These are phyloP conservation scores for Cordyceps farinosa DNA, from an alignment of 2,329 filamentous ascomycete species.

Conservation along the genomic window DNA sequence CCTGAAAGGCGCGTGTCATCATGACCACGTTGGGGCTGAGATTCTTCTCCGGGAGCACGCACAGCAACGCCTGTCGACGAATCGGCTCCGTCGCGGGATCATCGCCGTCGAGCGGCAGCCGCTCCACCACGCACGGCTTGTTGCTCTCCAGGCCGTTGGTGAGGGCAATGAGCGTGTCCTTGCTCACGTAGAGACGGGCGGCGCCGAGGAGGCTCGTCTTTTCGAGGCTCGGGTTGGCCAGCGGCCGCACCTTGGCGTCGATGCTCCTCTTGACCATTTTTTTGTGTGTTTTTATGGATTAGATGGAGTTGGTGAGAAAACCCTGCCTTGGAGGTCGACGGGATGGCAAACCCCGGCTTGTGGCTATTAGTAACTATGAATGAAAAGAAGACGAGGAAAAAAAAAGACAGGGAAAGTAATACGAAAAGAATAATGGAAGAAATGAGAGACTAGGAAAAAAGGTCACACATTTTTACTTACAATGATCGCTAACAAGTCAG, in stretches of 20 bases:
- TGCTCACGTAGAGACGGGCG: constrained; percentile 46
- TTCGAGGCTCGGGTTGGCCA: constrained; percentile 40
- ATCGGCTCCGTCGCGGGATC: constrained; percentile 15
- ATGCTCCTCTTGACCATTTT: constrained; percentile 34
- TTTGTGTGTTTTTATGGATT: no score
- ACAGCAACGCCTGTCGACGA: constrained; percentile 46
- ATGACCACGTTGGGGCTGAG: constrained; percentile 65
- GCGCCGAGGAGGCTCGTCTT: constrained; percentile 42
- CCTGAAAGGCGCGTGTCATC: constrained; percentile 70
- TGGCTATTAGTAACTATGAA: no score
- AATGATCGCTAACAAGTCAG: no score
- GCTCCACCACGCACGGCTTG: constrained; percentile 40
- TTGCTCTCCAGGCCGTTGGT: constrained; percentile 42
- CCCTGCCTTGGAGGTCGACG: no score
- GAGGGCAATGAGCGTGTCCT: constrained; percentile 43
- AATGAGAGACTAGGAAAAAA: no score
- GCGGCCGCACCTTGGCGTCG: constrained; percentile 40
- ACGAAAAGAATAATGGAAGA: no score
- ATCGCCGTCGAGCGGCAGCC: constrained; percentile 22
- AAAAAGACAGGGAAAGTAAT: no score
- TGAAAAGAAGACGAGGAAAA: no score
- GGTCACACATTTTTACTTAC: no score
- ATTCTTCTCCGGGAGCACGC: constrained; percentile 53
- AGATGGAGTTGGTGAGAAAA: no score
- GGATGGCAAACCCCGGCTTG: no score